Percentiles rank a stretch among this genome's conserved stretches.
Evolutionary conservation across 176 grass and related monocot species (phyloP).

Genomic region (Triticum monococcum): DNA sequence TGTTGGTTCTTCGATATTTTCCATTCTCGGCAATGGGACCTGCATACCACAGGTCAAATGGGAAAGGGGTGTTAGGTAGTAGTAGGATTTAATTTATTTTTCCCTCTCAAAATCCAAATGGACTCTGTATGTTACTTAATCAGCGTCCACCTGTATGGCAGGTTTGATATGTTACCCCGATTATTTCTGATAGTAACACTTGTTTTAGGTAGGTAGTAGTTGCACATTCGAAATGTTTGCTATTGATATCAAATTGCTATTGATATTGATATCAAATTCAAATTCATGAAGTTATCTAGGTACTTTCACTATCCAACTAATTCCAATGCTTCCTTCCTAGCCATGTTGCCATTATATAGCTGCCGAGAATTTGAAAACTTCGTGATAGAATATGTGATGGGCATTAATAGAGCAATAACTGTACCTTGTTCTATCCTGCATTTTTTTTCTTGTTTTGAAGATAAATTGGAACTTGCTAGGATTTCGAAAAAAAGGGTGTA

Average conservation of each 20-base stretch:
- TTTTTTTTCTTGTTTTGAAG: too few species aligned
- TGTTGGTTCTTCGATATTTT: background rate
- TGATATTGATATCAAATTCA: background rate
- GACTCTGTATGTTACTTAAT: background rate
- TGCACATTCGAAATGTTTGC: background rate
- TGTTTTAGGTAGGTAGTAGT: background rate
- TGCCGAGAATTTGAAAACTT: too few species aligned
- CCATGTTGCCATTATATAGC: too few species aligned
- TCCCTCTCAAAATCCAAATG: background rate
- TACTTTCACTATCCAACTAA: background rate
- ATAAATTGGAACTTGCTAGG: background rate
- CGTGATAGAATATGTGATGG: background rate
- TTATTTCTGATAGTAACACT: background rate
- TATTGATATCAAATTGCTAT: too few species aligned
- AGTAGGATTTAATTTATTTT: background rate
- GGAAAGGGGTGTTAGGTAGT: background rate
- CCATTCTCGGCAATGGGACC: background rate
- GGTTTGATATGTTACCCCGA: background rate
- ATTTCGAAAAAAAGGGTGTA: background rate
- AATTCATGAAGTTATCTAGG: background rate
- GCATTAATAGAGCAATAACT: background rate
- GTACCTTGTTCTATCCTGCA: background rate
- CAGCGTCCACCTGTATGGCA: background rate
- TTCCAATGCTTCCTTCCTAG: too few species aligned
- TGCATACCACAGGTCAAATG: background rate